phyloP scores from a whole-genome alignment of 225 moss, liverwort and hornwort species.

The Anthoceros angustus region DNA sequence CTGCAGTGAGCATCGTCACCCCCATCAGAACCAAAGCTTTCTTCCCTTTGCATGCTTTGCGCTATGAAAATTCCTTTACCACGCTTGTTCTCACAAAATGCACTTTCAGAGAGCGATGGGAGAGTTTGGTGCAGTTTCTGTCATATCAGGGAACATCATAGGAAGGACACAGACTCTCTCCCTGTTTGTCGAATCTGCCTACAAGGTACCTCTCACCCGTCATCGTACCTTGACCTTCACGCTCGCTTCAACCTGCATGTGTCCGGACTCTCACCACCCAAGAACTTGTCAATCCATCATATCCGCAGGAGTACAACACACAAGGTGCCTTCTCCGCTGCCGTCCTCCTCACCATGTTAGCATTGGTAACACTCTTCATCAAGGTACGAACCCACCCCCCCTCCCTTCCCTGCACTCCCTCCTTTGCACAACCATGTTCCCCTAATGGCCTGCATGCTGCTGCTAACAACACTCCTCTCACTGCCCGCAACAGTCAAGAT shows the following conservation, averaged over 20 bases:
- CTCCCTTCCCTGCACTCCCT: too few relatives aligned
- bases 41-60: neutral
- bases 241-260: neutral
- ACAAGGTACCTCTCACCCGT: conserved; percentile 9
- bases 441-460: neutral
- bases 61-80: neutral
- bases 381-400: conserved; percentile 17
- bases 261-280: neutral
- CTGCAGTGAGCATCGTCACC: conserved; percentile 12
- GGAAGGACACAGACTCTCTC: conserved; percentile 21
- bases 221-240: neutral
- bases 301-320: conserved; percentile 21
- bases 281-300: neutral
- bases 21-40: neutral
- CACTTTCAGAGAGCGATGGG: conserved; percentile 22
- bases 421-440: neutral
- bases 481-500: neutral
- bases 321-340: conserved; percentile 26
- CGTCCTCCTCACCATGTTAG: conserved; percentile 16
- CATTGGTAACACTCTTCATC: conserved; percentile 15
- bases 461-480: neutral
- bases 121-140: conserved; percentile 24
- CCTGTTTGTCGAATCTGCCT: conserved; percentile 25
- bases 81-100: neutral
- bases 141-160: conserved; percentile 24